Conservation (phyloP, 2,329 filamentous ascomycete genomes). For the Aspergillus piperis region DNA sequence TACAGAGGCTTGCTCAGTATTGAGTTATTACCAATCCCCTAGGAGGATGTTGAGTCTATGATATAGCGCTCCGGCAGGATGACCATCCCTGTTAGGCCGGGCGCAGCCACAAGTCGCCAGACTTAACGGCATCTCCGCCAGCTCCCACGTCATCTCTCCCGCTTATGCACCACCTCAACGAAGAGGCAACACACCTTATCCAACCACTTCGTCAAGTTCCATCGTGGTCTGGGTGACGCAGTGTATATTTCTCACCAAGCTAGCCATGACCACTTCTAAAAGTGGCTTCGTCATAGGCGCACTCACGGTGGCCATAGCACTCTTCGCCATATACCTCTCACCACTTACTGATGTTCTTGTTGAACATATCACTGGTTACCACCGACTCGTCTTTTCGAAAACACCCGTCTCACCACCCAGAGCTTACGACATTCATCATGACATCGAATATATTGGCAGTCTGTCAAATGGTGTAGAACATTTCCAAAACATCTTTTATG, state of each 20-base stretch:
- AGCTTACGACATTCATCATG: slow-evolving; percentile 3
- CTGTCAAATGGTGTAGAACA: slow-evolving; percentile 13
- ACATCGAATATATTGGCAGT: slow-evolving; percentile 18
- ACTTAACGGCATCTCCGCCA: too few relatives aligned
- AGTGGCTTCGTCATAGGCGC: not conserved
- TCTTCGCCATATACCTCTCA: not conserved
- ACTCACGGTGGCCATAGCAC: not conserved
- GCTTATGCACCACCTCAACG: too few relatives aligned
- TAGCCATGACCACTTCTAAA: not conserved
- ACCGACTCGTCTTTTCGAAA: not conserved
- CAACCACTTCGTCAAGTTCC: too few relatives aligned
- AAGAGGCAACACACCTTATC: too few relatives aligned
- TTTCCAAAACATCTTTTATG: slow-evolving; percentile 25
- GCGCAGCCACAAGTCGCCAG: too few relatives aligned
- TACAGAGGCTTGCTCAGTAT: too few relatives aligned
- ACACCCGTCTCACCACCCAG: not conserved
- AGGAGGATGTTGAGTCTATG: too few relatives aligned
- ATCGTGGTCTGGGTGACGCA: not conserved
- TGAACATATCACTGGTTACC: not conserved
- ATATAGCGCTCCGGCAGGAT: too few relatives aligned
- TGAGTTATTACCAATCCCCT: too few relatives aligned
- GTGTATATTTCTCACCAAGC: not conserved
- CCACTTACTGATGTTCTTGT: not conserved
- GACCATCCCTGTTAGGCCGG: too few relatives aligned
- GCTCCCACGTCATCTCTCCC: too few relatives aligned